phyloP scores from a whole-genome alignment of 305 asterid genomes.

The Solanum chacoense region DNA sequence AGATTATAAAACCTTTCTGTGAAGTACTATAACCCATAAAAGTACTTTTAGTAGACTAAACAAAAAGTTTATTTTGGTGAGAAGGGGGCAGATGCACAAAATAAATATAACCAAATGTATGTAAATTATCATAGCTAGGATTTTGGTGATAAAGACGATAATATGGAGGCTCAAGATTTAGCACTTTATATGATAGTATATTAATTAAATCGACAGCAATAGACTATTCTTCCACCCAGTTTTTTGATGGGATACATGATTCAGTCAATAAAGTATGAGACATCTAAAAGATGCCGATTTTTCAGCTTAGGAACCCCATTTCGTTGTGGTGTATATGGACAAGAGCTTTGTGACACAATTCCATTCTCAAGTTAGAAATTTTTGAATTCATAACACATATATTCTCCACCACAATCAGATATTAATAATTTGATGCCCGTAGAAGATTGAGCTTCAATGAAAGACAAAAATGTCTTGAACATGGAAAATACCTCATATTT shows the following conservation, averaged over 20 bases:
- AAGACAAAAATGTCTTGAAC: neutral
- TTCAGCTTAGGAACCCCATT: neutral
- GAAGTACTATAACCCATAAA: neutral
- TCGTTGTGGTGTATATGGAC: neutral
- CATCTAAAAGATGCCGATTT: neutral
- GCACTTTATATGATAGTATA: neutral
- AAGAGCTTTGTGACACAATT: neutral
- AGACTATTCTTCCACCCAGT: neutral
- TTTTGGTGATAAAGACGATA: neutral
- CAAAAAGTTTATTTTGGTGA: neutral
- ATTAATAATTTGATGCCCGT: neutral
- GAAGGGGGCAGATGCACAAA: neutral
- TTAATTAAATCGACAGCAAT: neutral
- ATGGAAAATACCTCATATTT: neutral
- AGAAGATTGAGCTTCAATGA: neutral
- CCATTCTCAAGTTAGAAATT: neutral
- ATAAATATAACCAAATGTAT: neutral
- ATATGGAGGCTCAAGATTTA: neutral
- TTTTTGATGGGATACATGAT: neutral
- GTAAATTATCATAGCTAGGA: neutral
- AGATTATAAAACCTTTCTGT: too few species aligned
- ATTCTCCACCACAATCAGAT: neutral
- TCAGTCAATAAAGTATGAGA: neutral
- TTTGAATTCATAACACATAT: neutral
- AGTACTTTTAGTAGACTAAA: neutral